Evolutionary conservation across 331 rosid genomes (phyloP).

Genomic region (Spiraea crenata): DNA sequence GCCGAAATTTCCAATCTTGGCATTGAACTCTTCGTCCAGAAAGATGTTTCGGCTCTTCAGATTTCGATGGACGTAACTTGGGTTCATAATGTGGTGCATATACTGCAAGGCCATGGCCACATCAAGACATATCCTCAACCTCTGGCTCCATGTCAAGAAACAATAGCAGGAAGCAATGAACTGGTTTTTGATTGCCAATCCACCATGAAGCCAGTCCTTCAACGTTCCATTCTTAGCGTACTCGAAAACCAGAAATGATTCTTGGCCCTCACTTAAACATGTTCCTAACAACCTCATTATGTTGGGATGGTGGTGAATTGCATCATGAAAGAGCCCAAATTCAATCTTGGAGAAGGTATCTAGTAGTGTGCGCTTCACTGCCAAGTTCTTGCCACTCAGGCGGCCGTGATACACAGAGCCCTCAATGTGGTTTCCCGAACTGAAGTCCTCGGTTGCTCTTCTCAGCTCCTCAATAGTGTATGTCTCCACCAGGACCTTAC

Average conservation of each 20-base stretch:
- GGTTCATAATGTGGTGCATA: constrained; percentile 77
- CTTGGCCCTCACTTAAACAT: constrained; percentile 44
- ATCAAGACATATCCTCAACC: constrained; percentile 76
- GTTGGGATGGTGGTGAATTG: constrained; percentile 76
- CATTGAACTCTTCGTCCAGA: constrained; percentile 81
- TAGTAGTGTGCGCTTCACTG: constrained; percentile 45
- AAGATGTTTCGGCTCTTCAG: constrained; percentile 81
- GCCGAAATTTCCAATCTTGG: constrained; percentile 78
- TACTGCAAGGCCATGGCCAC: constrained; percentile 75
- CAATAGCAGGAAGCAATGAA: constrained; percentile 91
- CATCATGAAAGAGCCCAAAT: constrained; percentile 45
- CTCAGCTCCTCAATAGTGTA: constrained; percentile 57
- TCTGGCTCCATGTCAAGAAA: constrained; percentile 86
- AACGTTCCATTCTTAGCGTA: constrained; percentile 78
- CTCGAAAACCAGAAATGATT: constrained; percentile 69
- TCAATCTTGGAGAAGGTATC: constrained; percentile 49
- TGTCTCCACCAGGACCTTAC: constrained; percentile 50
- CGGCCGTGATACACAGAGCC: constrained; percentile 82
- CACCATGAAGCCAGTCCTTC: constrained; percentile 96
- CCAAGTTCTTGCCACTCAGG: constrained; percentile 75
- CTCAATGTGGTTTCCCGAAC: constrained; percentile 66
- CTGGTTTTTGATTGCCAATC: constrained; percentile 90
- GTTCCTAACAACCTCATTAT: constrained; percentile 65
- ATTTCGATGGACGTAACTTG: constrained; percentile 67
- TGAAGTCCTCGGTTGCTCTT: constrained; percentile 85